Base-by-base conservation (phyloP, 345 rosid species). In the Ceriops decandra region DNA sequence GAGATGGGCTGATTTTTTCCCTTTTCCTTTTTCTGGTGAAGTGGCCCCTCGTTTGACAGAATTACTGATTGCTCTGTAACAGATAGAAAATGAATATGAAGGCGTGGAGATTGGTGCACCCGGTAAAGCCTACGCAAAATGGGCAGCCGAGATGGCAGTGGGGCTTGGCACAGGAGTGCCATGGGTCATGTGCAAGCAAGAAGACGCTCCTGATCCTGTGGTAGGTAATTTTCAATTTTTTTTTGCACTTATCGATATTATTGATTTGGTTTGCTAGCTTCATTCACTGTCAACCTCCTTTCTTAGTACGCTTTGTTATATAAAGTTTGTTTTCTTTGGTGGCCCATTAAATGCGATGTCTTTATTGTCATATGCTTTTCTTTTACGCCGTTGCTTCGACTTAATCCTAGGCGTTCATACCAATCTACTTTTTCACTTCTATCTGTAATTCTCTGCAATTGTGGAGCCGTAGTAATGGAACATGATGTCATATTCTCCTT, bases 141-240 rank as follows among this genome's bases (percentile, higher is more conserved):
- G 86, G 86, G 86, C 86, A 31, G 84, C 84, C 5, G 60, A 69
- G 22, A 80, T 80, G 86, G 86, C 86, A 6, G 77, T 83, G 54
- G 74, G 77, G 19, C 82, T 83, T 5, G 77, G 71, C 42, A 81
- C 84, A 10, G 86, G 84, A 32, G 86, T 83, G 22, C 86, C 86
- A 30, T 83, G 86, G 86, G 78, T 83, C 22, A 83, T 83, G 86
- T 83, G 84, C 82, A 83, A 83, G 75, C 82, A 83, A 78, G 79
- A 83, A 1, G 84, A 83, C 60, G 84, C 84, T 13, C 86, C 86
- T 58, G 82, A 83, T 67, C 84, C 84, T 24, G 71, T 83, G 53
- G 80, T 63, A 47, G 63, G 72, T 60, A 8, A 52, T 38, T 63
- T 42, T 42, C 49, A 13, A 42, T 42, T 42, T 6, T 36, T 28